Evolutionary conservation across 495 filamentous ascomycete species (phyloP), one percentile per base, ranked within the genome.

Genomic region (Penicillium longicatenatum): DNA sequence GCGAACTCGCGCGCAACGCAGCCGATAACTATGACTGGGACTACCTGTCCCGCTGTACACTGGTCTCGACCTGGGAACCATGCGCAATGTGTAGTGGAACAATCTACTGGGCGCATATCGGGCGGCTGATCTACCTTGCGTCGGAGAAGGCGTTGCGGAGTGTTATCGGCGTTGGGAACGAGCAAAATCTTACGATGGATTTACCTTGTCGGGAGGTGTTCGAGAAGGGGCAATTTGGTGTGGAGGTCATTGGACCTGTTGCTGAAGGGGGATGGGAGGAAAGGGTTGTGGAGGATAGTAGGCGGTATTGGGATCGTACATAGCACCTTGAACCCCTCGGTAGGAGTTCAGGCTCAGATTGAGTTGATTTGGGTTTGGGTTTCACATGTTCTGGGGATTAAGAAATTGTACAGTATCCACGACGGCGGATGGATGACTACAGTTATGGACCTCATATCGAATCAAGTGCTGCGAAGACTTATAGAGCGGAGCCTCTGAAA

Each of bases 1-100:
- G 70, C 54, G 76, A 75, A 47, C 70, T 83, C 0, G 82, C 80
- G 0, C 73, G 80, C 49, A 69, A 81, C 43, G 77, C 81, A 5
- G 80, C 81, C 31, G 66, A 68, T 4, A 80, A 82, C 56, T 83
- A 79, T 52, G 64, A 73, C 14, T 77, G 76, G 60, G 71, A 73
- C 6, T 84, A 75, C 58, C 70, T 83, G 0, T 75, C 74, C 63
- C 60, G 56, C 10, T 82, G 80, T 56, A 82, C 82, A 3, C 65
- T 83, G 22, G 73, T 82, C 20, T 78, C 75, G 16, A 82, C 80
- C 6, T 84, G 82, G 80, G 80, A 84, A 60, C 82, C 81, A 7
- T 83, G 81, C 60, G 80, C 77, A 17, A 83, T 83, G 81, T 83
- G 82, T 57, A 72, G 71, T 50, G 70, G 67, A 14, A 74, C 72